These are phyloP conservation scores for Fusarium setosum DNA, from an alignment of 2,329 filamentous ascomycete genomes.

Conservation along the genomic window DNA sequence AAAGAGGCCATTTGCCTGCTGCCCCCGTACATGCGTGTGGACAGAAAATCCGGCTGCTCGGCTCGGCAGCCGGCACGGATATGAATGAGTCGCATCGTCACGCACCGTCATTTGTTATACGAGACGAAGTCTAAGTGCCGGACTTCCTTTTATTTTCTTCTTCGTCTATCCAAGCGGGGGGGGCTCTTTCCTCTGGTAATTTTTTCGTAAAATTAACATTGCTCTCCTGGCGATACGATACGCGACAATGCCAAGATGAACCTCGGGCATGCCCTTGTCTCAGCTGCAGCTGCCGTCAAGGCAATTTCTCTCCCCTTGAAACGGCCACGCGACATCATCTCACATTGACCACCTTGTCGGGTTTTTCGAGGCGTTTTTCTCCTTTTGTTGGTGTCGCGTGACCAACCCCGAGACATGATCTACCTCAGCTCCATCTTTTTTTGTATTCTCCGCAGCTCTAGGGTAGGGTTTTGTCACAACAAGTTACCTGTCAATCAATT, in stretches of 20 bases:
- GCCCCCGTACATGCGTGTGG: too few species aligned
- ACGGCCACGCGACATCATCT: slow-evolving; percentile 25
- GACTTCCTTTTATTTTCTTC: background rate
- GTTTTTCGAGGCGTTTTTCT: slow-evolving; percentile 9
- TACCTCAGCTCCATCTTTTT: too few species aligned
- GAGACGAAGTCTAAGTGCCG: background rate
- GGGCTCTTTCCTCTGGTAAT: background rate
- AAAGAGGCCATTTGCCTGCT: background rate
- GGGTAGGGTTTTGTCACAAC: too few species aligned
- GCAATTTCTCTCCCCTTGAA: background rate
- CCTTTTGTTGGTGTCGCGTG: background rate
- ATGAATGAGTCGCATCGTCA: background rate
- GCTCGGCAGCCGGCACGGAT: background rate
- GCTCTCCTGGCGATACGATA: background rate
- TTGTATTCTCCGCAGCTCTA: too few species aligned
- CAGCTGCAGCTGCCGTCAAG: background rate
- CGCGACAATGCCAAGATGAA: slow-evolving; percentile 2
- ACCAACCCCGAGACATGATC: background rate
- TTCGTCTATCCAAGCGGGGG: too few species aligned
- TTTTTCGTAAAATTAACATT: too few species aligned
- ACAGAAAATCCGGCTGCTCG: background rate
- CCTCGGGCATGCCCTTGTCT: background rate
- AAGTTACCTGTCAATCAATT: too few species aligned
- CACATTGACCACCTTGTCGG: slow-evolving; percentile 11
- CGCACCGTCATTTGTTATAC: background rate